Base-by-base conservation (phyloP, 2,329 filamentous ascomycete species). In the Grosmannia penicillata region DNA sequence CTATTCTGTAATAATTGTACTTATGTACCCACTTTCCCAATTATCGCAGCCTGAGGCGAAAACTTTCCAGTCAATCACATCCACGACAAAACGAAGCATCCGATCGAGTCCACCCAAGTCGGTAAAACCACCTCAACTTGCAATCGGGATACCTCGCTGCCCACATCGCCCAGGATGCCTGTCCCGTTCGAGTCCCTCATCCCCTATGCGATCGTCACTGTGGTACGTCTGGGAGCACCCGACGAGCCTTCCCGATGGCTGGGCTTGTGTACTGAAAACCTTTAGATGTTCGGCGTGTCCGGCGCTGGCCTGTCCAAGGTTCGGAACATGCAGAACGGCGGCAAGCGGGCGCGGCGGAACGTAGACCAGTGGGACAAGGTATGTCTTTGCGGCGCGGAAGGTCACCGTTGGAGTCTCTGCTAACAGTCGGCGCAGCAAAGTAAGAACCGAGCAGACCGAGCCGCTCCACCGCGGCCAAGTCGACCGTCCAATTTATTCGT, bases 351-450 rank as follows among this genome's bases (percentile, higher is more conserved):
- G 39, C 68, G 74, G 47, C 72, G 71, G 53, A 72, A 68, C 8
- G 43, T 78, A 40, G 74, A 78, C 50, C 65, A 71, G 50, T 78
- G 74, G 74, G 74, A 78, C 48, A 70, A 56, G 58, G 73, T 77
- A 56, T 47, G 65, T 37, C 25, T 11, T 14, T 24, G n/a, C 22
- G 4, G 2, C 15, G 3, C 6, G 3, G 14, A 4, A 3, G 4
- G 2, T n/a, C 6, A 10, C 17, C 14, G 14, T 13, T 22, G 5
- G 3, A 22, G 8, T 4, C 4, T 9, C 39, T 47, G 49, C 54
- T 59, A 56, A 60, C 49, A 36, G 14, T 33, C 3, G 14, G 32
- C 42, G 43, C 46, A 75, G 69, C 68, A 75, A 70, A 74, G 68
- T 72, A 66, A 41, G 58, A 47, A 15, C n/a, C n/a, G 10, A 39